Evolutionary conservation across 768 basidiomycete species (phyloP), one percentile per base, ranked within the genome.

Genomic region (Russula earlei): DNA sequence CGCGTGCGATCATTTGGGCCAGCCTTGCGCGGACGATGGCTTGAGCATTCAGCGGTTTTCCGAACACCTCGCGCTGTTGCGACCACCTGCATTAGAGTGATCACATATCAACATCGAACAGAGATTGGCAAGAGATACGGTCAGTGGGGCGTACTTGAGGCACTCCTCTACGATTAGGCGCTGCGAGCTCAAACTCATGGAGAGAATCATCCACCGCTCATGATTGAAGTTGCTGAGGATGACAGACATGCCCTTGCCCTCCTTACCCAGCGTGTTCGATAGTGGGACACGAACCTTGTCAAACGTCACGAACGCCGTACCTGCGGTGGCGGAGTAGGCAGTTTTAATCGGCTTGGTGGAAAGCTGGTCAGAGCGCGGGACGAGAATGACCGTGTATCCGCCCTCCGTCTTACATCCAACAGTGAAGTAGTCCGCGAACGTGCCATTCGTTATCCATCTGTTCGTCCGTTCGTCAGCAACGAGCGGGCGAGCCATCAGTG

Each of bases 341-440:
- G 94, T 97, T 73, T 92, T 93, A 71, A 98, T 87, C 22, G 83
- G 82, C 65, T 86, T 91, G 5, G 94, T 96, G 49, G 83, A 80
- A 54, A 97, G 78, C 5, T 78, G 80, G 41, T 84, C 80, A 14
- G 77, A 78, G 44, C 90, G 79, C 37, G 82, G 80, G 55, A 92
- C 80, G 37, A 91, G 75, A 40, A 92, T 79, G 46, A 89, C 87
- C 15, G 84, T 80, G 60, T 84, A 85, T 19, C 87, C 87, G 43
- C 76, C 76, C 52, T 85, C 82, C 20, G 87, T 88, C 64, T 72
- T 78, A 70, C 85, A 88, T 1, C 81, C 79, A 5, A 87, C 88
- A 0, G 87, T 88, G 68, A 91, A 91, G 66, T 85, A 90, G 71
- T 93, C 88, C 8, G 84, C 80, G 66, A 89, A 88, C 19, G 78